phyloP scores from a whole-genome alignment of 352 stramenopile genomes.

The Elongisporangium undulatum region DNA sequence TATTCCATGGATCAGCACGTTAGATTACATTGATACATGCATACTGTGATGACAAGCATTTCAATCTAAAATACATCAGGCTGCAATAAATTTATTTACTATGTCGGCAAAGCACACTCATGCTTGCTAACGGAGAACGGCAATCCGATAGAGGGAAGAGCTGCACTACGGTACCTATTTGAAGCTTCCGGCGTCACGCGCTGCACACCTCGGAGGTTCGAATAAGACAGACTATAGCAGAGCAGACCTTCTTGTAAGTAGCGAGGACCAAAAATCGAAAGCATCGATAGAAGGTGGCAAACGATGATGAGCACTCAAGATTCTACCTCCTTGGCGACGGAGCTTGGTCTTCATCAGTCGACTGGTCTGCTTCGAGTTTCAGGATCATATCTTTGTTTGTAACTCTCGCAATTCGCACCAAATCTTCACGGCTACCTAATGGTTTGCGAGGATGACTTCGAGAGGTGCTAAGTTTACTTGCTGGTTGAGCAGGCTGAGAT shows the following conservation, averaged over 20 bases:
- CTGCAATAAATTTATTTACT: conserved; percentile 1
- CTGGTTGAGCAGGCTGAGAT: conserved; percentile 19
- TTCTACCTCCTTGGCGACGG: conserved; percentile 33
- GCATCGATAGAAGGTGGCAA: not conserved
- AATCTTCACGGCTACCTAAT: conserved; percentile 60
- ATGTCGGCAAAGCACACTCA: not conserved
- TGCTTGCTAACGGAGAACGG: not conserved
- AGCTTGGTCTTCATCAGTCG: conserved; percentile 8
- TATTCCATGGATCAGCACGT: not conserved
- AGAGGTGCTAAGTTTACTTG: conserved; percentile 20
- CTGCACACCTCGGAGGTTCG: conserved; percentile 4
- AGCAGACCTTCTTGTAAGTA: not conserved
- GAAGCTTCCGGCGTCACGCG: conserved; percentile 20
- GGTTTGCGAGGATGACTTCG: conserved; percentile 30
- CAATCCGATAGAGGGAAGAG: conserved; percentile 7
- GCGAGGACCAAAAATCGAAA: not conserved
- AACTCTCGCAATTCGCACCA: conserved; percentile 41
- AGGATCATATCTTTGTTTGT: conserved; percentile 83
- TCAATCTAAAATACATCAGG: not conserved
- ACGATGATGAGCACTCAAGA: not conserved
- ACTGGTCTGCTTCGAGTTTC: conserved; percentile 25
- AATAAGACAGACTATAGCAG: not conserved
- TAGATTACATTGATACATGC: not conserved
- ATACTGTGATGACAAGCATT: not conserved
- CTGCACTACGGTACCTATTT: conserved; percentile 32